Conservation (phyloP, 1,284 basidiomycete genomes). For the Tilletia walkeri region DNA sequence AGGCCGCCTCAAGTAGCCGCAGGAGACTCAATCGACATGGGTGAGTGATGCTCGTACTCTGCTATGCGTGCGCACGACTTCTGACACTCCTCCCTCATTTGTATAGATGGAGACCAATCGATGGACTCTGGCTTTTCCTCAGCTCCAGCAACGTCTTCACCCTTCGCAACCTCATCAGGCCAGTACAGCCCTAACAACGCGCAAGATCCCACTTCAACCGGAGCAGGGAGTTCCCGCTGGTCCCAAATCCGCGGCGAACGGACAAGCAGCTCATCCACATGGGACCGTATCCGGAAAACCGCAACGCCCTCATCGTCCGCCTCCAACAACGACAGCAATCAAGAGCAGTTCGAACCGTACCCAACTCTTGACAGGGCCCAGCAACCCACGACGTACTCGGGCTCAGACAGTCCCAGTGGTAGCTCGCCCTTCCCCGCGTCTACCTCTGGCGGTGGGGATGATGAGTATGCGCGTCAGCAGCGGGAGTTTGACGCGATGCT, state of each 20-base stretch:
- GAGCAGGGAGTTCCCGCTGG: background rate
- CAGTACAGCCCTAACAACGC: no score
- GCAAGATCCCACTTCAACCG: no score
- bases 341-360: slow-evolving; percentile 5
- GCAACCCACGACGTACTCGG: background rate
- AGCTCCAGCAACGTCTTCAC: no score
- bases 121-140: no score
- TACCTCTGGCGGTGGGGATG: background rate
- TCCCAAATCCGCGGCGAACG: slow-evolving; percentile 14
- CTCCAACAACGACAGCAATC: no score
- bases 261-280: background rate
- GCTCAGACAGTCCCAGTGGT: background rate
- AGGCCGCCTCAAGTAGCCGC: background rate
- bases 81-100: no score
- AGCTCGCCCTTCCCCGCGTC: background rate
- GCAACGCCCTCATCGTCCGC: background rate
- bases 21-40: no score
- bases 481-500: slow-evolving; percentile 15
- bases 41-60: no score
- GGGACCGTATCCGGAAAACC: slow-evolving; percentile 5
- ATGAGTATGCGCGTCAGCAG: slow-evolving; percentile 1
- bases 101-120: no score
- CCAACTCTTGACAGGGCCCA: background rate
- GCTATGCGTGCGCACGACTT: no score
- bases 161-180: no score